Base-by-base conservation (phyloP, 768 basidiomycete genomes). In the Kwoniella sp. region DNA sequence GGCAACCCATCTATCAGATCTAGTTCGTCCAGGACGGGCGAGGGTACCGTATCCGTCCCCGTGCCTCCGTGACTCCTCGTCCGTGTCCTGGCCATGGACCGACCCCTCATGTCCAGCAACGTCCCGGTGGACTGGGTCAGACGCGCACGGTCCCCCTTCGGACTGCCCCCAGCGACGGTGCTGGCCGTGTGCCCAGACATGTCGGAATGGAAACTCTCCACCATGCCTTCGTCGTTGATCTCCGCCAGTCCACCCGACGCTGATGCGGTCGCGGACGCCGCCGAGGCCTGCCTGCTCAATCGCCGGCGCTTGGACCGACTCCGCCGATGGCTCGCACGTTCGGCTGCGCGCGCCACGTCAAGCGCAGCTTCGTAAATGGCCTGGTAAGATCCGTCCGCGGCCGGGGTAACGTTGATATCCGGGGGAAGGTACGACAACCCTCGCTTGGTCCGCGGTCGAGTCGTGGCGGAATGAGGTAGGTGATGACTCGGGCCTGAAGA, bases 181-280 rank as follows among this genome's bases (percentile, higher is more conserved):
- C 32, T 53, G 17, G 59, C 49, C 17, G 59, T 56, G 28, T 34
- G 25, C 3, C 45, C 51, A 8, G 67, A 65, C 43, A 60, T 39
- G 3, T 90, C 89, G 0, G 89, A 90, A 67, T 85, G 80, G 63
- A 87, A 82, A 62, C 87, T 88, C 25, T 86, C 86, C 2, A 82
- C 79, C 70, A 90, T 77, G 5, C 82, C 74, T 11, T 80, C 77
- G 5, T 80, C 77, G 5, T 79, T 77, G 7, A 83, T 83, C 26
- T 50, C 57, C 41, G 31, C 33, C 48, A 49, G 11, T 50, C 37
- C 53, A 37, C 39, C 47, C 15, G 37, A 38, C 5, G 37, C 37
- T n/a, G n/a, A n/a, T n/a, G n/a, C n/a, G n/a, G n/a, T n/a, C 11
- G 22, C 26, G 26, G 32, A 33, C 19, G 31, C 27, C 25, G 23